Conservation (phyloP, 164 flowering plant species). For the Magnolia kwangsiensis region DNA sequence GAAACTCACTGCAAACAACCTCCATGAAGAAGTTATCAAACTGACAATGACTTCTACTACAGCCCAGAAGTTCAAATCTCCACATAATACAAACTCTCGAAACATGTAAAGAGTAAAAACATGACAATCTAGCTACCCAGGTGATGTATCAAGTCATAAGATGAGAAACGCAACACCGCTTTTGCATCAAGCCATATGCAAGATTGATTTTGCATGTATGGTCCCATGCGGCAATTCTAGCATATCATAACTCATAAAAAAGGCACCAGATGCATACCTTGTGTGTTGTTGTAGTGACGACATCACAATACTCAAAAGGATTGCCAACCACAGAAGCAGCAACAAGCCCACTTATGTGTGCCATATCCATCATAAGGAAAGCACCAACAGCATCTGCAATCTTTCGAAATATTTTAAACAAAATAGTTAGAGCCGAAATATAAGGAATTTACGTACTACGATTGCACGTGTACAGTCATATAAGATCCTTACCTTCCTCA, state of each 20-base stretch:
- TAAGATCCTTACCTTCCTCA: slow-evolving; percentile 70
- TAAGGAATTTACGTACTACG: neutral
- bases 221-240: neutral
- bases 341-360: slow-evolving; percentile 93
- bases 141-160: neutral
- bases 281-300: slow-evolving; percentile 96
- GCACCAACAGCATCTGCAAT: slow-evolving; percentile 91
- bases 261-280: slow-evolving; percentile 43
- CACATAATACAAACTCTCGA: too few species aligned
- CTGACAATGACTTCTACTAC: too few species aligned
- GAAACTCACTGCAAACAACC: too few species aligned
- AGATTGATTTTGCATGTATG: neutral
- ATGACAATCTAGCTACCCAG: too few species aligned
- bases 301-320: slow-evolving; percentile 91
- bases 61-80: too few species aligned
- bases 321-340: slow-evolving; percentile 89
- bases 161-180: neutral
- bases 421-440: neutral
- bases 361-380: slow-evolving; percentile 99
- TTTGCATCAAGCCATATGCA: neutral
- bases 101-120: too few species aligned
- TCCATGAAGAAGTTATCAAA: too few species aligned
- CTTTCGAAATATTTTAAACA: slow-evolving; percentile 30
- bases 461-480: slow-evolving; percentile 1
- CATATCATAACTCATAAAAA: neutral